phyloP scores from a whole-genome alignment of 2,329 filamentous ascomycete genomes.

The Aureobasidium lini region DNA sequence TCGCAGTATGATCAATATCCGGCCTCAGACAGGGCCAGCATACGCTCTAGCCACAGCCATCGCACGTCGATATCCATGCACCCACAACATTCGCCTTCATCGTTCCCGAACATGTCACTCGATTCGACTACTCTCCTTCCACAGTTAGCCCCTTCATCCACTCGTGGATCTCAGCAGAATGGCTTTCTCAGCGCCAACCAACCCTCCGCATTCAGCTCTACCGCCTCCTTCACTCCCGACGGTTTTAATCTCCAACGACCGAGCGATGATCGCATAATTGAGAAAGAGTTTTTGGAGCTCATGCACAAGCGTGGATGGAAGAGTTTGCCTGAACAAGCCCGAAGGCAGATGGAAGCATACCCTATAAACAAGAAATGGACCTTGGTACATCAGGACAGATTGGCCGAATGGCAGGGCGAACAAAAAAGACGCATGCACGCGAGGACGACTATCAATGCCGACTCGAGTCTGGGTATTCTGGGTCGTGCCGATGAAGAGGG shows the following conservation, averaged over 20 bases:
- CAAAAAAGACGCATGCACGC: slow-evolving; percentile 77
- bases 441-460: slow-evolving; percentile 59
- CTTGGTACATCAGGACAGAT: slow-evolving; percentile 84
- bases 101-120: slow-evolving; percentile 38
- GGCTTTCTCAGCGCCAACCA: slow-evolving; percentile 35
- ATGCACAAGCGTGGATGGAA: slow-evolving; percentile 99
- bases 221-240: slow-evolving; percentile 44
- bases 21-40: slow-evolving; percentile 56
- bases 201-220: slow-evolving; percentile 40
- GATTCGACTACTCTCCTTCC: slow-evolving; percentile 33
- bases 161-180: slow-evolving; percentile 33
- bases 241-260: slow-evolving; percentile 63
- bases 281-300: slow-evolving; percentile 83
- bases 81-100: slow-evolving; percentile 49
- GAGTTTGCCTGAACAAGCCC: slow-evolving; percentile 88
- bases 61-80: slow-evolving; percentile 48
- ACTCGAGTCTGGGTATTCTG: slow-evolving; percentile 60
- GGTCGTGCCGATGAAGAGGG: slow-evolving; percentile 86
- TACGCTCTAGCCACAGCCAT: slow-evolving; percentile 53
- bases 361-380: slow-evolving; percentile 96
- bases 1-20: slow-evolving; percentile 29
- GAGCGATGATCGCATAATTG: slow-evolving; percentile 72
- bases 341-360: slow-evolving; percentile 93
- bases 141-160: slow-evolving; percentile 30
- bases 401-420: slow-evolving; percentile 90